These are phyloP conservation scores for Heracleum sosnowskyi DNA, from an alignment of 129 eudicot genomes.

Conservation along the genomic window DNA sequence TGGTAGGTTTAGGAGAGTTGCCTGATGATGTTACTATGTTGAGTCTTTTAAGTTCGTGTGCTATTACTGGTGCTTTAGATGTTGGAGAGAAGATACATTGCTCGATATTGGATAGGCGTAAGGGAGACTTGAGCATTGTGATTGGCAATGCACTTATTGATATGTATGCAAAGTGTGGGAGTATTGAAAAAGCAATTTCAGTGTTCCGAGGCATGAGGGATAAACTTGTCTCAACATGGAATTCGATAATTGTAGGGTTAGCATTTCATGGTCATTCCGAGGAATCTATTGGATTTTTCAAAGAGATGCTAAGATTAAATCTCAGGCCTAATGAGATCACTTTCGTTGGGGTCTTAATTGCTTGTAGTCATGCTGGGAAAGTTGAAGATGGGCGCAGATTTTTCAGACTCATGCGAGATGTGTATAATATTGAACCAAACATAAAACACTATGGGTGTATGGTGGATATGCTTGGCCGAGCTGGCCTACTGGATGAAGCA, in stretches of 20 bases:
- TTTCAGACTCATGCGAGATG: constrained; percentile 43
- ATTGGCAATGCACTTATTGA: constrained; percentile 71
- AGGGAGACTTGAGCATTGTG: constrained; percentile 38
- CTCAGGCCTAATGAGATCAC: constrained; percentile 50
- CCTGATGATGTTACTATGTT: constrained; percentile 87
- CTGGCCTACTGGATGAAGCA: constrained; percentile 58
- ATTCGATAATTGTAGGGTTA: constrained; percentile 54
- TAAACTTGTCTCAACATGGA: constrained; percentile 63
- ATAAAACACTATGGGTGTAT: constrained; percentile 67
- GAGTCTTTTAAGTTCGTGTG: constrained; percentile 63
- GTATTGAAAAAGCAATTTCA: constrained; percentile 43
- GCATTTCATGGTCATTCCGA: constrained; percentile 67
- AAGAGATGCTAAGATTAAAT: constrained; percentile 42
- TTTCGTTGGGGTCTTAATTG: constrained; percentile 61
- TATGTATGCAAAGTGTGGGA: constrained; percentile 80
- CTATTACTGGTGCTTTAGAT: constrained; percentile 52
- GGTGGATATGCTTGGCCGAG: constrained; percentile 83
- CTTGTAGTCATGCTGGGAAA: constrained; percentile 77
- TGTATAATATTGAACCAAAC: constrained; percentile 52
- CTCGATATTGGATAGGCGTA: constrained; percentile 39
- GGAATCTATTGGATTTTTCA: constrained; percentile 47
- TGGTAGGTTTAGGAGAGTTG: constrained; percentile 42
- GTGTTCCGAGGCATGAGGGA: constrained; percentile 55
- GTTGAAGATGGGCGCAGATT: constrained; percentile 54
- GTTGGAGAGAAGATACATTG: constrained; percentile 60